Conservation (phyloP, 2,329 filamentous ascomycete genomes). For the Bretziella fagacearum region DNA sequence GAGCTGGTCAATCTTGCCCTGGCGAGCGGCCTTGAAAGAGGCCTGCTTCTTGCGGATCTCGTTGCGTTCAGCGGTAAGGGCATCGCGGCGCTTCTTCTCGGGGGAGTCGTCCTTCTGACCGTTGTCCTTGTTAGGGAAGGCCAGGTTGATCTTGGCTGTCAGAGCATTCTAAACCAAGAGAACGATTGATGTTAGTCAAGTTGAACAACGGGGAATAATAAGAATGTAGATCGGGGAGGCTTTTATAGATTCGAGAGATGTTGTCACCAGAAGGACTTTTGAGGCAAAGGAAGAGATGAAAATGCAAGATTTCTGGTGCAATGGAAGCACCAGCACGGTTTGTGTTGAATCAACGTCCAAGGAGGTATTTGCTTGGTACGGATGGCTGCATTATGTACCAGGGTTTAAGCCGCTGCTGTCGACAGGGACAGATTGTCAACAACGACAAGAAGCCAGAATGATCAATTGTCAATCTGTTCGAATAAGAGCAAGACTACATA, state of each 20-base stretch:
- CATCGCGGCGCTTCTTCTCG: conserved; percentile 63
- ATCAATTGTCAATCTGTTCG: too few relatives aligned
- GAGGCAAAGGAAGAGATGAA: too few relatives aligned
- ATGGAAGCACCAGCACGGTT: too few relatives aligned
- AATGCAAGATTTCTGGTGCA: too few relatives aligned
- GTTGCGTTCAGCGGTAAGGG: conserved; percentile 66
- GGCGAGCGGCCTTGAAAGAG: conserved; percentile 67
- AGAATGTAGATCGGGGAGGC: neutral
- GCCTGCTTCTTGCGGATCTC: conserved; percentile 78
- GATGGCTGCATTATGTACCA: neutral
- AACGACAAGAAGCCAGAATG: conserved; percentile 1
- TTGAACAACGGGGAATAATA: neutral
- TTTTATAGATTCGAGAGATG: too few relatives aligned
- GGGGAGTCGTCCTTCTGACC: conserved; percentile 55
- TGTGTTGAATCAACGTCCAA: too few relatives aligned
- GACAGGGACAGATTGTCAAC: neutral
- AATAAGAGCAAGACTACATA: neutral
- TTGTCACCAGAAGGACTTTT: too few relatives aligned
- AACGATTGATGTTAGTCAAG: too few relatives aligned
- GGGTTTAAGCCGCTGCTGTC: conserved; percentile 4
- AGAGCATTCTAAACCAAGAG: conserved; percentile 51
- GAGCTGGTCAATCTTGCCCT: conserved; percentile 69
- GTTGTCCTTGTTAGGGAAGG: conserved; percentile 54
- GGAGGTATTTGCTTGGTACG: neutral
- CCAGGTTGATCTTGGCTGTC: conserved; percentile 75